Conservation (phyloP, 2,329 filamentous ascomycete genomes). For the Ceratocystis albifundus region DNA sequence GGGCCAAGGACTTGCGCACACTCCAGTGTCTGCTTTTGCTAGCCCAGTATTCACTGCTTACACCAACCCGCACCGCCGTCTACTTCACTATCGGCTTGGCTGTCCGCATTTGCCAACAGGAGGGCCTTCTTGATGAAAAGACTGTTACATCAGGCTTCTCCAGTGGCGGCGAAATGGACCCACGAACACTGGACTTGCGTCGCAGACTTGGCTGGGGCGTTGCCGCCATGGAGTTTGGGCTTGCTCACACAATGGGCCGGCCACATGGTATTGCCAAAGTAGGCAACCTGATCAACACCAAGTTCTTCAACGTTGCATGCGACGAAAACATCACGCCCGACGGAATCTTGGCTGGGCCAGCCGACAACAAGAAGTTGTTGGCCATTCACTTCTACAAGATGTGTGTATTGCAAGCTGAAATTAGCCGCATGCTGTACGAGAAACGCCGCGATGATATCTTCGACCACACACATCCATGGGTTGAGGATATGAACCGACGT, state of each 20-base stretch:
- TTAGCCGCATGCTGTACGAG: slow-evolving; percentile 74
- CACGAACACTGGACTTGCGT: slow-evolving; percentile 76
- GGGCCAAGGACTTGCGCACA: slow-evolving; percentile 79
- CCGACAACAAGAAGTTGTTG: slow-evolving; percentile 72
- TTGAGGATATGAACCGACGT: slow-evolving; percentile 63
- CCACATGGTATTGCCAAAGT: slow-evolving; percentile 74
- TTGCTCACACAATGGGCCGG: slow-evolving; percentile 78
- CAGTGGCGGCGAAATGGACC: slow-evolving; percentile 47
- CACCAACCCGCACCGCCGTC: slow-evolving; percentile 79
- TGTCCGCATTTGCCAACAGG: slow-evolving; percentile 74
- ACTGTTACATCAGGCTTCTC: slow-evolving; percentile 58
- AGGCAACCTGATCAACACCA: slow-evolving; percentile 72
- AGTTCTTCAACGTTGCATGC: slow-evolving; percentile 70
- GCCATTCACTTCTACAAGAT: slow-evolving; percentile 91
- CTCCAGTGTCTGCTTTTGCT: slow-evolving; percentile 82
- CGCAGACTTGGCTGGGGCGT: slow-evolving; percentile 81
- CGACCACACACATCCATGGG: slow-evolving; percentile 79
- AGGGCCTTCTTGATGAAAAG: slow-evolving; percentile 78
- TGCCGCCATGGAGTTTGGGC: slow-evolving; percentile 74
- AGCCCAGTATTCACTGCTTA: slow-evolving; percentile 82
- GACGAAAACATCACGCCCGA: slow-evolving; percentile 71
- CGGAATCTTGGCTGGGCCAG: slow-evolving; percentile 60
- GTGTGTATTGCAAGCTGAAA: slow-evolving; percentile 77
- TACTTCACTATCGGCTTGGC: slow-evolving; percentile 90
- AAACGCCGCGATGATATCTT: slow-evolving; percentile 66